Evolutionary conservation across 140 eudicot species (phyloP).

Genomic region (Senecio squalidus): DNA sequence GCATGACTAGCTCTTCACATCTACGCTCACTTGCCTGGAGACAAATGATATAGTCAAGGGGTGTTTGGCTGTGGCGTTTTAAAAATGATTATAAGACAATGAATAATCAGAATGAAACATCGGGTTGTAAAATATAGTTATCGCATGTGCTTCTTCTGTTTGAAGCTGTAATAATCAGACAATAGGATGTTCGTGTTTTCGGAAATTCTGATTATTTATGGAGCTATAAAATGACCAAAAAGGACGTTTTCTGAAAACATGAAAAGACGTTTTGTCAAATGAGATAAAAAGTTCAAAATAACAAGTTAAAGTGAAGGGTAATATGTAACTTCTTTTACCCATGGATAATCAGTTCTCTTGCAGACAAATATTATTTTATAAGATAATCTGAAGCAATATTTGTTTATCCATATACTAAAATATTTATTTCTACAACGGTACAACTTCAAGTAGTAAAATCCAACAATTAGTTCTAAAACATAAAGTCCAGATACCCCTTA

Average conservation of each 20-base stretch:
- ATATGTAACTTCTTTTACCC: neutral
- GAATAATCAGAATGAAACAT: neutral
- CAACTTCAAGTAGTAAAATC: conserved; percentile 3
- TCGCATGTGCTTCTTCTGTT: neutral
- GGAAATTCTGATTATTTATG: neutral
- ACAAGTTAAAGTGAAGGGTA: neutral
- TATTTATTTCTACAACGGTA: too few species aligned
- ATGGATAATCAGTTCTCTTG: neutral
- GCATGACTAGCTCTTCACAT: conserved; percentile 87
- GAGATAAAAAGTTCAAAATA: neutral
- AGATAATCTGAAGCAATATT: neutral
- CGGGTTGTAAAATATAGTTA: neutral
- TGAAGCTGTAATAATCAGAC: conserved; percentile 9
- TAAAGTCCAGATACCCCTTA: neutral
- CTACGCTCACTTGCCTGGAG: conserved; percentile 89
- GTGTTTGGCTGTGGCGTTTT: neutral
- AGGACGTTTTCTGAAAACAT: neutral
- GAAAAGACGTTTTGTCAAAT: neutral
- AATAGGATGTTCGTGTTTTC: neutral
- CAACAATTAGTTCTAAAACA: neutral
- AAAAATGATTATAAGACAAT: neutral
- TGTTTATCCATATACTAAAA: neutral
- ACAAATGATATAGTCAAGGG: conserved; percentile 5
- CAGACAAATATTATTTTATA: neutral
- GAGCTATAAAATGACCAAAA: neutral